Evolutionary conservation across 345 rosid species (phyloP).

Genomic region (rapeseed (Brassica napus)): DNA sequence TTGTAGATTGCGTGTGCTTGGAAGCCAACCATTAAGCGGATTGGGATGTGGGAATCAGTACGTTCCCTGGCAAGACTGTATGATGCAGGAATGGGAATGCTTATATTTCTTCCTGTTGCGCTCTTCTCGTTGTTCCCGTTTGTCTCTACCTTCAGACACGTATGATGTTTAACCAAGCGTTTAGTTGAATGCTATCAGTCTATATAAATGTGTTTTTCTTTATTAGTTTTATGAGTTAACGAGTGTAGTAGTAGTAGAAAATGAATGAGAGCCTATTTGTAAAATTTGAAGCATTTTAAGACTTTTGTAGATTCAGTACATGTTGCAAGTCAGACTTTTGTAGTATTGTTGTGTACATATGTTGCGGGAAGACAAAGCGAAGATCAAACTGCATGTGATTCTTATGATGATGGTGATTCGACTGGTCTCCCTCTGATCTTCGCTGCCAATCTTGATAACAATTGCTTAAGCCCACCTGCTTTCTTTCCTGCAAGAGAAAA

Average conservation of each 20-base stretch:
- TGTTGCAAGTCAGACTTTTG: background rate
- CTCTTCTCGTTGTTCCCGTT: slow-evolving; percentile 91
- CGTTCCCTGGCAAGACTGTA: slow-evolving; percentile 82
- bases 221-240: too few relatives aligned
- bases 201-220: too few relatives aligned
- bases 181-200: slow-evolving; percentile 41
- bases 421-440: slow-evolving; percentile 60
- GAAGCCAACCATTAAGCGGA: slow-evolving; percentile 73
- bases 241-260: too few relatives aligned
- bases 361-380: too few relatives aligned
- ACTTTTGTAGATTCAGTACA: background rate
- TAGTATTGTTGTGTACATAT: too few relatives aligned
- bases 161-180: slow-evolving; percentile 94
- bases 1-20: slow-evolving; percentile 88
- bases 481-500: slow-evolving; percentile 53
- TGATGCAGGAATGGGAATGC: slow-evolving; percentile 94
- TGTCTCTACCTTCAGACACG: slow-evolving; percentile 84
- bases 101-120: slow-evolving; percentile 76
- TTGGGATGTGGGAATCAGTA: slow-evolving; percentile 80
- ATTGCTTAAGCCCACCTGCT: slow-evolving; percentile 41
- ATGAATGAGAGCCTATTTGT: too few relatives aligned
- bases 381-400: too few relatives aligned
- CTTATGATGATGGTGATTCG: slow-evolving; percentile 33
- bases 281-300: background rate
- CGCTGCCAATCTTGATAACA: slow-evolving; percentile 52